Conservation (phyloP, 2,329 filamentous ascomycete genomes). For the Phialophora macrospora region DNA sequence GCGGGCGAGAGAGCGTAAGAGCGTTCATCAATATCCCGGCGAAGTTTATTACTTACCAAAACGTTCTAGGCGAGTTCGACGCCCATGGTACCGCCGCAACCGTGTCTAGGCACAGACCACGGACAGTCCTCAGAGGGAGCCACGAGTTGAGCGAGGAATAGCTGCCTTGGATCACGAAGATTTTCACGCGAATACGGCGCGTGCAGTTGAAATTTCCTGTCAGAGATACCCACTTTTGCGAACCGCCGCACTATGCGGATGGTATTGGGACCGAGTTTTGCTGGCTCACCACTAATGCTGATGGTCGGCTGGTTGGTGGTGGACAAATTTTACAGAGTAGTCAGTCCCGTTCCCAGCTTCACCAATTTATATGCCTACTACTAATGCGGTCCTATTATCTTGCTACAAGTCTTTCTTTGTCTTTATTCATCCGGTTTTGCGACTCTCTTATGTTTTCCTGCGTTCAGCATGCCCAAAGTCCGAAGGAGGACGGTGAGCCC, state of each 20-base stretch:
- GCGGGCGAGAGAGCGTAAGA: slow-evolving; percentile 25
- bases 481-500: not conserved
- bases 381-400: not conserved
- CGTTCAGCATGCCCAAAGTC: not conserved
- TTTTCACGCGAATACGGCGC: not conserved
- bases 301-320: not conserved
- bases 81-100: slow-evolving; percentile 29
- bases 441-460: not conserved
- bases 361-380: not conserved
- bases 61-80: slow-evolving; percentile 17
- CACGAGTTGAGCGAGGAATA: not conserved
- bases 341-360: not conserved
- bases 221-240: slow-evolving; percentile 21
- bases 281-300: not conserved
- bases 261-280: slow-evolving; percentile 4
- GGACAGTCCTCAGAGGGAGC: not conserved
- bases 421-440: not conserved
- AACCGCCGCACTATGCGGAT: not conserved
- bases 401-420: not conserved
- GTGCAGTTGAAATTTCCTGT: not conserved
- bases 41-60: slow-evolving; percentile 17
- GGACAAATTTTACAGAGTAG: not conserved
- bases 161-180: not conserved
- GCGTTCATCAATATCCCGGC: not conserved
- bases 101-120: slow-evolving; percentile 22